These are phyloP conservation scores for Hypomontagnella submonticulosa DNA, from an alignment of 495 filamentous ascomycete genomes.

Conservation along the genomic window DNA sequence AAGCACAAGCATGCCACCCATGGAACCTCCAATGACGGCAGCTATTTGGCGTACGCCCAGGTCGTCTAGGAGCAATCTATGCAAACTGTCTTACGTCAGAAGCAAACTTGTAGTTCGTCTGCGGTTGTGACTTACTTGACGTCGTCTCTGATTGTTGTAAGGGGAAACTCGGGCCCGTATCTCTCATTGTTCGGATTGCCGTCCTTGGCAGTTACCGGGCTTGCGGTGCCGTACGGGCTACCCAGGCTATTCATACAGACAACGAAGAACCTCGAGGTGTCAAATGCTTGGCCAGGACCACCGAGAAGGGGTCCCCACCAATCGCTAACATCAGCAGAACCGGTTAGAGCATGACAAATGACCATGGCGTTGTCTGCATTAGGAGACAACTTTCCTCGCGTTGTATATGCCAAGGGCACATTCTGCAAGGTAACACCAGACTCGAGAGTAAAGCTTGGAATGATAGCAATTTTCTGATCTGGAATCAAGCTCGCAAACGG, in stretches of 20 bases:
- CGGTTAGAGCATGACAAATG: slow-evolving; percentile 96
- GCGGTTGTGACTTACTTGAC: slow-evolving; percentile 74
- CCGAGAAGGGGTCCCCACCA: slow-evolving; percentile 98
- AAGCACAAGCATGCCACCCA: slow-evolving; percentile 96
- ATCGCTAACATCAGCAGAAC: slow-evolving; percentile 94
- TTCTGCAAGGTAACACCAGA: slow-evolving; percentile 87
- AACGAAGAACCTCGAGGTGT: slow-evolving; percentile 91
- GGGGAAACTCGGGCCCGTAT: slow-evolving; percentile 95
- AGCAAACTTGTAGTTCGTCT: slow-evolving; percentile 8
- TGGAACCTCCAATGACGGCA: slow-evolving; percentile 93
- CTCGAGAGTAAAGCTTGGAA: slow-evolving; percentile 93
- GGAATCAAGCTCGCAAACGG: slow-evolving; percentile 88
- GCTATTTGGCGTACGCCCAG: slow-evolving; percentile 88
- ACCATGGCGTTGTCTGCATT: slow-evolving; percentile 90
- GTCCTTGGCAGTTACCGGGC: slow-evolving; percentile 89
- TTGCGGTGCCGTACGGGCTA: slow-evolving; percentile 95
- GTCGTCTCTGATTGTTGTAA: slow-evolving; percentile 95
- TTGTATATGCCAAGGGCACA: slow-evolving; percentile 94
- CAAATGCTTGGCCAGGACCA: slow-evolving; percentile 89
- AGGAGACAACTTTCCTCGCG: slow-evolving; percentile 78
- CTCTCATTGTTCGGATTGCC: slow-evolving; percentile 75
- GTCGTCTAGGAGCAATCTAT: slow-evolving; percentile 90
- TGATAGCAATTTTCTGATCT: slow-evolving; percentile 82
- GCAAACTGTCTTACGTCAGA: slow-evolving; percentile 68
- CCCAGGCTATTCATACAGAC: slow-evolving; percentile 96